phyloP scores from a whole-genome alignment of 208 protist species.

The Vickermania ingenoplastis region DNA sequence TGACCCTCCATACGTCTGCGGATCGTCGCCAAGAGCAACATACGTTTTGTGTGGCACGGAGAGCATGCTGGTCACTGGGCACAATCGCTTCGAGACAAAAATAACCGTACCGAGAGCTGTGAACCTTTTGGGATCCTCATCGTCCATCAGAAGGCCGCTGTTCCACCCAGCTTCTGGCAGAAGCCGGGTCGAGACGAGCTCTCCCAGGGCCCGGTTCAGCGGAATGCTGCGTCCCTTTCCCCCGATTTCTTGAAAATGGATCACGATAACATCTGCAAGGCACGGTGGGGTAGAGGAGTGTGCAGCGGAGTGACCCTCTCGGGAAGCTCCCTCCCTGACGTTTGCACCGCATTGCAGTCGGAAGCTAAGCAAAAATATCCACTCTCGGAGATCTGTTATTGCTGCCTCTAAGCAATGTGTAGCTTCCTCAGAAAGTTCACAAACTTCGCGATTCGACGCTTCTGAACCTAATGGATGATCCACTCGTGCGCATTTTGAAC shows the following conservation, averaged over 20 bases:
- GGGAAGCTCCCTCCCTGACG: no score
- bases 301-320: no score
- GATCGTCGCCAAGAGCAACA: slow-evolving; percentile 63
- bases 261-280: slow-evolving; percentile 65
- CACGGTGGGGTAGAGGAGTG: slow-evolving; percentile 29
- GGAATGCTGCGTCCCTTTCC: slow-evolving; percentile 42
- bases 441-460: neutral
- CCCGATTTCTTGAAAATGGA: slow-evolving; percentile 81
- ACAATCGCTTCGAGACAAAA: slow-evolving; percentile 64
- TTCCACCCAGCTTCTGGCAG: slow-evolving; percentile 69
- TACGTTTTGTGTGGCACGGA: slow-evolving; percentile 73
- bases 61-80: slow-evolving; percentile 60
- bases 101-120: slow-evolving; percentile 62
- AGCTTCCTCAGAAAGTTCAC: neutral
- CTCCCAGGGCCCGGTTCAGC: slow-evolving; percentile 45
- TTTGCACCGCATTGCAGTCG: no score
- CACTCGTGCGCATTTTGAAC: neutral
- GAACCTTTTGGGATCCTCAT: slow-evolving; percentile 23
- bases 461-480: neutral
- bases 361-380: neutral
- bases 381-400: neutral
- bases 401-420: neutral
- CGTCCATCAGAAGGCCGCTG: slow-evolving; percentile 66
- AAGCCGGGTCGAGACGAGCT: slow-evolving; percentile 21
- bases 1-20: slow-evolving; percentile 54